Base-by-base conservation (phyloP, 2,329 filamentous ascomycete species). In the Dissoconium aciculare region DNA sequence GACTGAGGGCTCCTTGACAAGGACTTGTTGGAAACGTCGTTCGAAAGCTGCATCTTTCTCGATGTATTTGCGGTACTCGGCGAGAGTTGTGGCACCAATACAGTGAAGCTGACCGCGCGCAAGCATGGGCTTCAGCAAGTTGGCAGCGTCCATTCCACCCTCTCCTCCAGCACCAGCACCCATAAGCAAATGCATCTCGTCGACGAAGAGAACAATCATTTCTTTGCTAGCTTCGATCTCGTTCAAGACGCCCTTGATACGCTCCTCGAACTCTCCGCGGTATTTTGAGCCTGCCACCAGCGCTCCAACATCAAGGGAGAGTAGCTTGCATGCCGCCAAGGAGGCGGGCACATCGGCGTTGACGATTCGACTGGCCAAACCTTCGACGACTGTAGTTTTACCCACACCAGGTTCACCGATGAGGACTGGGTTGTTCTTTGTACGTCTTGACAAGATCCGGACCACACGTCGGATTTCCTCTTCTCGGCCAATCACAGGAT, bases 111-210 rank as follows among this genome's bases (percentile, higher is more conserved):
- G 87, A 32, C 89, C 89, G 52, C 89, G 77, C 37, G 89, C 89
- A 44, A 98, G 71, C 87, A 95, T 95, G 35, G 89, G 89, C 64
- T 98, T 98, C 41, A 98, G 69, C 47, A 98, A 63, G 56, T 98
- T 98, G 49, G 89, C 89, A 29, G 89, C 89, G 53, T 98, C 89
- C 89, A 98, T 98, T 46, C 89, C 89, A 42, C 89, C 89, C 55
- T 95, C 87, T 34, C 89, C 89, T 32, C 80, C 87, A 21, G 84
- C 76, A 37, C 89, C 89, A 42, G 89, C 89, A 36, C 89, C 89
- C 89, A 98, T 98, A 39, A 98, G 74, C 40, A 98, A 69, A 62
- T 98, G 89, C 43, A 98, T 98, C 57, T 98, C 89, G 57, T 98
- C 89, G 44, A 98, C 89, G 47, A 98, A 98, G 40, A 98, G 74